phyloP scores from a whole-genome alignment of 169 alveolate species.

The Plasmodium chabaudi region DNA sequence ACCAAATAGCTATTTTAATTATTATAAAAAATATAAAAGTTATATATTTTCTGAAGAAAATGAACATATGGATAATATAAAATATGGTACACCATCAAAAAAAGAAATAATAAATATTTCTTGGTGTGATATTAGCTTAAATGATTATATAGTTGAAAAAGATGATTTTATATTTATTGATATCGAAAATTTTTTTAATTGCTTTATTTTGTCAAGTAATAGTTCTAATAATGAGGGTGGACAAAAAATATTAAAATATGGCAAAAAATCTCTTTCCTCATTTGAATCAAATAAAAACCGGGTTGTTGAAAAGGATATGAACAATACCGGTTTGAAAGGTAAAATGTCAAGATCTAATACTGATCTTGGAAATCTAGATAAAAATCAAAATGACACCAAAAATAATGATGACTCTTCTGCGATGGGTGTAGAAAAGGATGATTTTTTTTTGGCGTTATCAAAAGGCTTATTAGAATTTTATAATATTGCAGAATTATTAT shows the following conservation, averaged over 20 bases:
- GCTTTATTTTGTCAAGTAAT: slow-evolving; percentile 12
- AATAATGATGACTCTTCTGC: not conserved
- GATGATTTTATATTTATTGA: slow-evolving; percentile 35
- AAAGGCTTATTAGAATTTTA: slow-evolving; percentile 19
- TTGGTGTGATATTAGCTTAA: slow-evolving; percentile 8
- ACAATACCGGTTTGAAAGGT: no score
- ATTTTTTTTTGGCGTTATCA: slow-evolving; percentile 17
- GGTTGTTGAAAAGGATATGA: not conserved
- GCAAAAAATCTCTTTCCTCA: not conserved
- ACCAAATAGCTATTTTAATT: not conserved
- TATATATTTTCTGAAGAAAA: slow-evolving; percentile 25
- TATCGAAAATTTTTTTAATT: slow-evolving; percentile 31
- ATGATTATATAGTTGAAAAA: slow-evolving; percentile 49
- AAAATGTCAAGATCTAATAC: no score
- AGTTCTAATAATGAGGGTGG: not conserved
- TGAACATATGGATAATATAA: not conserved
- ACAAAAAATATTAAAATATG: not conserved
- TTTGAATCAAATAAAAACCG: not conserved
- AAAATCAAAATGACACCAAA: not conserved
- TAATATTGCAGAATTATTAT: slow-evolving; percentile 26
- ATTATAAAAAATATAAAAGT: slow-evolving; percentile 25
- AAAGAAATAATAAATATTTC: not conserved
- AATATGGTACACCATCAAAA: not conserved
- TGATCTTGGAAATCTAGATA: not conserved
- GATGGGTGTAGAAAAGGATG: not conserved